These are phyloP conservation scores for Citeromyces matritensis DNA, from an alignment of 805 yeast species.

Conservation along the genomic window DNA sequence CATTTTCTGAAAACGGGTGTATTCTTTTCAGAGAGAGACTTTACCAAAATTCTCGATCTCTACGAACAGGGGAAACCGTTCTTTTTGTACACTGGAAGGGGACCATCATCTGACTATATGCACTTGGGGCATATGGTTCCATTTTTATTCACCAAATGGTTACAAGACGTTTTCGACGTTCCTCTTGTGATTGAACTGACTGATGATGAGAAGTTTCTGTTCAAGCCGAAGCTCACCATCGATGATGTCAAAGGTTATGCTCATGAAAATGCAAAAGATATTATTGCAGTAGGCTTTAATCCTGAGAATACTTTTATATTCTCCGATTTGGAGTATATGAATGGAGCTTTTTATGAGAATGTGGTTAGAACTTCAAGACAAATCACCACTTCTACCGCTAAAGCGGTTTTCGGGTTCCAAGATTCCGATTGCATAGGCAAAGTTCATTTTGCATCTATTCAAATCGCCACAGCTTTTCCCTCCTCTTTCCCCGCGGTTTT, in stretches of 20 bases:
- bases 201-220: slow-evolving; percentile 93
- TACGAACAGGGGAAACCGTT: slow-evolving; percentile 94
- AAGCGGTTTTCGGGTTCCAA: slow-evolving; percentile 90
- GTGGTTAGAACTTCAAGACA: slow-evolving; percentile 87
- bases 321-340: slow-evolving; percentile 87
- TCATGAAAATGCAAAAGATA: slow-evolving; percentile 77
- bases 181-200: slow-evolving; percentile 90
- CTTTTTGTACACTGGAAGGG: slow-evolving; percentile 93
- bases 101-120: slow-evolving; percentile 89
- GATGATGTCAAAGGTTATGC: slow-evolving; percentile 78
- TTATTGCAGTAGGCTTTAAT: slow-evolving; percentile 87
- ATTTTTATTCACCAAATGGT: slow-evolving; percentile 90
- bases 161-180: slow-evolving; percentile 93
- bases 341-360: slow-evolving; percentile 85
- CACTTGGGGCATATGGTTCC: slow-evolving; percentile 97
- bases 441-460: slow-evolving; percentile 89
- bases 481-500: slow-evolving; percentile 90
- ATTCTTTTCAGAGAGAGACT: slow-evolving; percentile 86
- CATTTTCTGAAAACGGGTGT: slow-evolving; percentile 81
- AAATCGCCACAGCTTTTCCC: slow-evolving; percentile 92
- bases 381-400: slow-evolving; percentile 94
- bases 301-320: slow-evolving; percentile 92
- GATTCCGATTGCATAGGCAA: slow-evolving; percentile 94
- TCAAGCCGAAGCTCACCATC: slow-evolving; percentile 80
- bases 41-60: slow-evolving; percentile 60